These are phyloP conservation scores for Phyllosticta citrichinensis DNA, from an alignment of 2,329 filamentous ascomycete genomes.

Conservation along the genomic window DNA sequence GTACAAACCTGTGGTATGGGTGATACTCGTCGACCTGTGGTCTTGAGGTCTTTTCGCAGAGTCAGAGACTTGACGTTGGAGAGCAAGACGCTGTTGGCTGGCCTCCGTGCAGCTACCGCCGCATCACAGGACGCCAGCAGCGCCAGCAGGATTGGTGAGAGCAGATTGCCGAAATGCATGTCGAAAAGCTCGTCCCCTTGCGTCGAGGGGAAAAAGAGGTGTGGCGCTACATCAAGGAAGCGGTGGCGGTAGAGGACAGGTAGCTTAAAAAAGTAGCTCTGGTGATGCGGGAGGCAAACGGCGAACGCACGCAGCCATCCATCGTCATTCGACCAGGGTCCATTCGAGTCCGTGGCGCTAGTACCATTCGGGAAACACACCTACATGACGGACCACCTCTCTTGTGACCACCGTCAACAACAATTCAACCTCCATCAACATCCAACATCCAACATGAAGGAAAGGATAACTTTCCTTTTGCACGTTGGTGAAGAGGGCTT, in stretches of 20 bases:
- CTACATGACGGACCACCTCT: background rate
- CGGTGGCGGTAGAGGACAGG: constrained; percentile 8
- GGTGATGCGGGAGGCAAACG: background rate
- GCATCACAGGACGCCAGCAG: constrained; percentile 15
- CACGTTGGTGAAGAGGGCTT: constrained; percentile 45
- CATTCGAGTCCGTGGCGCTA: background rate
- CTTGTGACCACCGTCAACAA: constrained; percentile 3
- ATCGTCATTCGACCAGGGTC: background rate
- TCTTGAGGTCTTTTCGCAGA: constrained; percentile 56
- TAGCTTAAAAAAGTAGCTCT: background rate
- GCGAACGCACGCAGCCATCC: background rate
- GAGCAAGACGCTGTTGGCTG: constrained; percentile 45
- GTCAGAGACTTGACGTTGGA: constrained; percentile 68
- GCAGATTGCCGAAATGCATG: constrained; percentile 23
- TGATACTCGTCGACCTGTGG: constrained; percentile 63
- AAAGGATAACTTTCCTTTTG: constrained; percentile 67
- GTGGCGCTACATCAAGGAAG: constrained; percentile 4
- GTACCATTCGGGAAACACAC: background rate
- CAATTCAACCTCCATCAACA: background rate
- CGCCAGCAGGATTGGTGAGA: constrained; percentile 24
- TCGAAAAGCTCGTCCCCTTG: constrained; percentile 3
- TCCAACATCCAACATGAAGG: constrained; percentile 55
- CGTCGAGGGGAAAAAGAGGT: background rate
- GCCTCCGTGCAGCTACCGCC: constrained; percentile 23
- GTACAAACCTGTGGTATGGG: constrained; percentile 50